phyloP scores from a whole-genome alignment of 768 basidiomycete genomes.

The Termitomyces sp. region DNA sequence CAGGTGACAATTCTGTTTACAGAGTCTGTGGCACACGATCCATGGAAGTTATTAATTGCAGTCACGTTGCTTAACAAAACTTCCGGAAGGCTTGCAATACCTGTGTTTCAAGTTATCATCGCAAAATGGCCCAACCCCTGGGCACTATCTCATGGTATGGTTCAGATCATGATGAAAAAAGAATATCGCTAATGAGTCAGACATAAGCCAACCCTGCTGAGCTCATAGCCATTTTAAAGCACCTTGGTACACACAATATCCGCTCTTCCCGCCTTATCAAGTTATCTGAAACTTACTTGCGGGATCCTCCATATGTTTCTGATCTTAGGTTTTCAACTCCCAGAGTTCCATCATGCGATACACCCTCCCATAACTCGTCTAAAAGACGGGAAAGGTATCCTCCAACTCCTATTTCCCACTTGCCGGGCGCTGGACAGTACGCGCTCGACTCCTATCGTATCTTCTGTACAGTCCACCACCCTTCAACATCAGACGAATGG shows the following conservation, averaged over 20 bases:
- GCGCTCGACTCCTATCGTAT: conserved; percentile 76
- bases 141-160: conserved; percentile 48
- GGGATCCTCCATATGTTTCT: conserved; percentile 31
- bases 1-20: neutral
- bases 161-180: neutral
- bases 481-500: conserved; percentile 47
- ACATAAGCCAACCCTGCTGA: conserved; percentile 38
- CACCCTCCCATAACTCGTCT: neutral
- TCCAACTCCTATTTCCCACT: conserved; percentile 46
- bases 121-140: conserved; percentile 53
- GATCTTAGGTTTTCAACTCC: conserved; percentile 28
- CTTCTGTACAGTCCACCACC: conserved; percentile 41
- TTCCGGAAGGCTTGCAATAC: conserved; percentile 55
- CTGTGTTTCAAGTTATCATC: conserved; percentile 57
- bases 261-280: conserved; percentile 51
- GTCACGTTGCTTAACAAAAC: conserved; percentile 71
- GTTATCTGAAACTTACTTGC: conserved; percentile 48
- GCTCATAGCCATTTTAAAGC: conserved; percentile 40
- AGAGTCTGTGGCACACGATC: conserved; percentile 51
- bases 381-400: conserved; percentile 32
- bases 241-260: conserved; percentile 55
- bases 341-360: conserved; percentile 6
- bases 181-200: neutral
- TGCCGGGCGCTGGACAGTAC: conserved; percentile 64
- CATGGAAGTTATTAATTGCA: conserved; percentile 68